Evolutionary conservation across 352 stramenopile species (phyloP).

Genomic region (Globisporangium cederbergense): DNA sequence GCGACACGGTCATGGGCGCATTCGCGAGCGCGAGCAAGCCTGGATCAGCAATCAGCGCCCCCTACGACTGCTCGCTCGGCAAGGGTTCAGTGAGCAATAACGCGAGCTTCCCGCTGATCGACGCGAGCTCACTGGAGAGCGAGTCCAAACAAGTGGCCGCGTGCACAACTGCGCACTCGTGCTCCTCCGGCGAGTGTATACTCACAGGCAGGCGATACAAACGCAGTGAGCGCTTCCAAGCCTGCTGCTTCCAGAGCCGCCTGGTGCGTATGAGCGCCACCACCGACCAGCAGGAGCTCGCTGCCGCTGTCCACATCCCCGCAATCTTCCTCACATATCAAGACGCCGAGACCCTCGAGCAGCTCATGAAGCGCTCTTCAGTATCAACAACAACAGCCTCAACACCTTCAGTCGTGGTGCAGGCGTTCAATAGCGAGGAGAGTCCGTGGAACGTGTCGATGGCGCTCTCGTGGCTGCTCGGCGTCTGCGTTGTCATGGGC

Average conservation of each 20-base stretch:
- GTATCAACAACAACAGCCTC: not conserved
- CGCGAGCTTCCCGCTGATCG: constrained; percentile 32
- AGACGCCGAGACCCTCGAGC: constrained; percentile 35
- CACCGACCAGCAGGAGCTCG: constrained; percentile 1
- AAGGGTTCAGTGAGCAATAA: constrained; percentile 32
- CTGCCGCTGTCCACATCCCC: constrained; percentile 20
- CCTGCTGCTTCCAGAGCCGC: constrained; percentile 50
- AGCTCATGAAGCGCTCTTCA: constrained; percentile 11
- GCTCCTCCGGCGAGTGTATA: constrained; percentile 37
- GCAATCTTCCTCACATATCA: constrained; percentile 38
- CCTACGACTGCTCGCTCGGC: constrained; percentile 52
- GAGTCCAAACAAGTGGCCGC: constrained; percentile 10
- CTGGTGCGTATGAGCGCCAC: constrained; percentile 38
- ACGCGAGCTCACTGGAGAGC: not conserved
- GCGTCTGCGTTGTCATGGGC: constrained; percentile 38
- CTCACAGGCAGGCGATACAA: constrained; percentile 18
- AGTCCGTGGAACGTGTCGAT: constrained; percentile 67
- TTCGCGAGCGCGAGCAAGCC: constrained; percentile 22
- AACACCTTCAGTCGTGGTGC: constrained; percentile 14
- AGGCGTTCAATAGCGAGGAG: constrained; percentile 37
- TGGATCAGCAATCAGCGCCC: not conserved
- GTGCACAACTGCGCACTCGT: constrained; percentile 25
- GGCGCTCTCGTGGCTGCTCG: constrained; percentile 57
- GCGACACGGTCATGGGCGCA: constrained; percentile 44
- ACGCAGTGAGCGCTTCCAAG: constrained; percentile 23